phyloP scores from a whole-genome alignment of 2,329 filamentous ascomycete genomes.

The Fusarium tupiense region DNA sequence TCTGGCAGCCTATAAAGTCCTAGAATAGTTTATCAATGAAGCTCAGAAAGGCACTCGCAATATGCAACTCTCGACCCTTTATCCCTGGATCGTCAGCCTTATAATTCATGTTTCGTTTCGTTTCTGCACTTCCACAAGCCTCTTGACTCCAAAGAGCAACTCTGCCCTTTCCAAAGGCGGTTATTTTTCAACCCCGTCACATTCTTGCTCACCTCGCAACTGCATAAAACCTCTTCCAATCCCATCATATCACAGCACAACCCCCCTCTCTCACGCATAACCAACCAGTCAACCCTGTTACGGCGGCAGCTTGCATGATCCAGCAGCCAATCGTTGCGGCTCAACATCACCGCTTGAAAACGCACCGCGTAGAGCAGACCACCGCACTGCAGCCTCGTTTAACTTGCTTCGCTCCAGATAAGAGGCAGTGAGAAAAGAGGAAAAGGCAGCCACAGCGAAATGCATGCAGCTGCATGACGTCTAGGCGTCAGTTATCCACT shows the following conservation, averaged over 20 bases:
- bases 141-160: background rate
- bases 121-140: conserved; percentile 15
- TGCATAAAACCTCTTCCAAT: conserved; percentile 20
- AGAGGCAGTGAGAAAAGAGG: conserved; percentile 4
- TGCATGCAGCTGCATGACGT: conserved; percentile 20
- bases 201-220: background rate
- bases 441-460: conserved; percentile 25
- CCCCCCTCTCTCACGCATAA: conserved; percentile 11
- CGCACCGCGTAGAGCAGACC: conserved; percentile 5
- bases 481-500: conserved; percentile 11
- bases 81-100: conserved; percentile 32
- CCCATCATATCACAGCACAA: conserved; percentile 14
- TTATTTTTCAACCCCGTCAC: conserved; percentile 7
- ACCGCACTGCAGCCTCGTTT: conserved; percentile 37
- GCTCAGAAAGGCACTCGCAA: background rate
- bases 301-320: conserved; percentile 23
- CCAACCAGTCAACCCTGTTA: conserved; percentile 16
- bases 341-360: conserved; percentile 19
- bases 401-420: conserved; percentile 9
- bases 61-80: conserved; percentile 19
- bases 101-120: conserved; percentile 7
- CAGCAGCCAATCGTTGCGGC: conserved; percentile 23
- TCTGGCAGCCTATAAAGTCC: background rate
- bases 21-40: background rate
- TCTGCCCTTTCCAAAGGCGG: background rate